Evolutionary conservation across 306 rosid genomes (phyloP).

Genomic region (Geum urbanum): DNA sequence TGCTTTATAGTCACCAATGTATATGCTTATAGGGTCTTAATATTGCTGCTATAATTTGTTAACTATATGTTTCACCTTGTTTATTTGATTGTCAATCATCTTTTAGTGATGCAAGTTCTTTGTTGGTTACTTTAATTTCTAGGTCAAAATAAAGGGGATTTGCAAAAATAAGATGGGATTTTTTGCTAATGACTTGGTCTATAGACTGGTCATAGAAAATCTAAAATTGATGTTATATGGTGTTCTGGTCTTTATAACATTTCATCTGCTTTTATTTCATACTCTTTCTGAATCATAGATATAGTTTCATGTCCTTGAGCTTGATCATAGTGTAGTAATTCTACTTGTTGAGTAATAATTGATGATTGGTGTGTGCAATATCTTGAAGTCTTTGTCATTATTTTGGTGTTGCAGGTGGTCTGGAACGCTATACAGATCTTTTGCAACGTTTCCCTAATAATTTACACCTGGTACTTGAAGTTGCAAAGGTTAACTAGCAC

Average conservation of each 20-base stretch:
- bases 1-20: background rate
- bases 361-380: background rate
- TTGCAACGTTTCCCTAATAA: slow-evolving; percentile 94
- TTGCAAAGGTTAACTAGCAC: slow-evolving; percentile 69
- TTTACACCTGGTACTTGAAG: slow-evolving; percentile 79
- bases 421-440: slow-evolving; percentile 80
- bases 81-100: background rate
- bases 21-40: background rate
- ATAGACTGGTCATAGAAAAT: background rate
- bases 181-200: background rate
- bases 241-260: background rate
- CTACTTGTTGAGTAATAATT: background rate
- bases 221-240: background rate
- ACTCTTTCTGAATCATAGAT: background rate
- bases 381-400: slow-evolving; percentile 10
- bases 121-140: background rate
- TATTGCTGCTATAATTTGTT: background rate
- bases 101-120: background rate
- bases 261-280: background rate
- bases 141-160: background rate
- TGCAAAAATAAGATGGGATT: background rate
- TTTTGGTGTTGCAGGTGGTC: slow-evolving; percentile 67
- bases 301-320: background rate
- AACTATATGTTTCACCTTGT: background rate
- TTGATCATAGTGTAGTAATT: background rate